Conservation (phyloP, 805 yeast genomes). For the Metschnikowia matae region DNA sequence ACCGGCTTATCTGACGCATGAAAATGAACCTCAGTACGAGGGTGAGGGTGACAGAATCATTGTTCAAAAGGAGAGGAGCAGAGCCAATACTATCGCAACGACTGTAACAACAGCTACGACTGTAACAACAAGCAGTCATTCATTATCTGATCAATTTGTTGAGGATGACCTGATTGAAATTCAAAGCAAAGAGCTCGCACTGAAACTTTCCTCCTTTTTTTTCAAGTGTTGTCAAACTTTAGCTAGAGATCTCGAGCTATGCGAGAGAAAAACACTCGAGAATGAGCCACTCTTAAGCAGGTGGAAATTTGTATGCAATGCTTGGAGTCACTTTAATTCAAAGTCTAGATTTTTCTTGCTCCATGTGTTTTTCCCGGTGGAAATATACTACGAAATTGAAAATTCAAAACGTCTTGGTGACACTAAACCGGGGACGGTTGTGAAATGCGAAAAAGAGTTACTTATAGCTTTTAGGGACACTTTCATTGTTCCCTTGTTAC, state of each 20-base stretch:
- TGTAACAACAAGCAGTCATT: not conserved
- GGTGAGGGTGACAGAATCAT: not conserved
- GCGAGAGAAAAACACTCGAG: not conserved
- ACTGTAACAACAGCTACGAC: not conserved
- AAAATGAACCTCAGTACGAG: not conserved
- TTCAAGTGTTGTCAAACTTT: conserved; percentile 8
- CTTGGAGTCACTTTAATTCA: conserved; percentile 14
- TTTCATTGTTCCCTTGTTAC: conserved; percentile 8
- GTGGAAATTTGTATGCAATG: conserved; percentile 7
- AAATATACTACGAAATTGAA: conserved; percentile 6
- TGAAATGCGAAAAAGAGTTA: conserved; percentile 8
- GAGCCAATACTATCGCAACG: conserved; percentile 1
- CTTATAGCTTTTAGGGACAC: conserved; percentile 6
- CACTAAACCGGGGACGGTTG: not conserved
- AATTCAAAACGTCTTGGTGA: not conserved
- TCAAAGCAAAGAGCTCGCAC: conserved; percentile 4
- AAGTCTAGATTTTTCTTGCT: conserved; percentile 9
- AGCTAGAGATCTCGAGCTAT: conserved; percentile 1
- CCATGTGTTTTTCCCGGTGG: conserved; percentile 10
- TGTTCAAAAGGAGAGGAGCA: not conserved
- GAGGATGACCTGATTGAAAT: conserved; percentile 3
- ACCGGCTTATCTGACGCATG: not conserved
- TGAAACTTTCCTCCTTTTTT: conserved; percentile 7
- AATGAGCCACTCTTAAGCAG: not conserved
- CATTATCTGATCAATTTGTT: not conserved